Conservation (phyloP, 2,329 filamentous ascomycete species). For the Periconia digitata region DNA sequence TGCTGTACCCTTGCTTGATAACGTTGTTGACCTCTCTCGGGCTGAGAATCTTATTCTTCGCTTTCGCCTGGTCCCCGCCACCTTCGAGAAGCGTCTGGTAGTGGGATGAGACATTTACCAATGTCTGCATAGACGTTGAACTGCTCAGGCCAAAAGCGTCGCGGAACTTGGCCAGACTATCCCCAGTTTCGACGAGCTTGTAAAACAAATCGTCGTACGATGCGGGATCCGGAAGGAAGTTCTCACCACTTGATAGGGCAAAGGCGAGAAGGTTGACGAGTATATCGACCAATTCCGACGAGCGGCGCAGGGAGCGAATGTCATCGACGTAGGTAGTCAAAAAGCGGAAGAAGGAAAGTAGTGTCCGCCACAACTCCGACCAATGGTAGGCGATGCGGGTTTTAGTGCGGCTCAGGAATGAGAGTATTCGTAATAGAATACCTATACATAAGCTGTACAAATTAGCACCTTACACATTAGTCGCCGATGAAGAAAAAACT, state of each 20-base stretch:
- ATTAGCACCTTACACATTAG: conserved; percentile 23
- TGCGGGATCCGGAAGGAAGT: conserved; percentile 82
- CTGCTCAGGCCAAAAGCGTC: conserved; percentile 65
- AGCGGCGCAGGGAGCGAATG: conserved; percentile 67
- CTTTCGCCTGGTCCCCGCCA: conserved; percentile 53
- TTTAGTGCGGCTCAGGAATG: conserved; percentile 79
- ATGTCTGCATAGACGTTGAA: conserved; percentile 71
- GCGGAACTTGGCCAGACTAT: conserved; percentile 78
- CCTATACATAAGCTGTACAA: conserved; percentile 71
- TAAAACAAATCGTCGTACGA: conserved; percentile 98
- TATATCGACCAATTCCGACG: conserved; percentile 73
- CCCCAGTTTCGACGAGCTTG: conserved; percentile 91
- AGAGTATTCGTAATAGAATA: conserved; percentile 79
- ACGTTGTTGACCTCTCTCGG: conserved; percentile 83
- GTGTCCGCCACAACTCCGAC: conserved; percentile 89
- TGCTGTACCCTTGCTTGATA: conserved; percentile 96
- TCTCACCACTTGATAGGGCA: conserved; percentile 81
- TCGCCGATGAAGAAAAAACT: conserved; percentile 2
- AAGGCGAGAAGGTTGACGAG: conserved; percentile 83
- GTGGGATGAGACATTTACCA: conserved; percentile 80
- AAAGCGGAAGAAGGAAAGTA: conserved; percentile 87
- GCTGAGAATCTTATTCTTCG: conserved; percentile 68
- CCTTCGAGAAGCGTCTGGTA: conserved; percentile 80
- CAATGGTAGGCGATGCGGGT: conserved; percentile 87
- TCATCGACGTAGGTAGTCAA: conserved; percentile 83